Base-by-base conservation (phyloP, 1,284 basidiomycete genomes). In the Gomphus sp. region DNA sequence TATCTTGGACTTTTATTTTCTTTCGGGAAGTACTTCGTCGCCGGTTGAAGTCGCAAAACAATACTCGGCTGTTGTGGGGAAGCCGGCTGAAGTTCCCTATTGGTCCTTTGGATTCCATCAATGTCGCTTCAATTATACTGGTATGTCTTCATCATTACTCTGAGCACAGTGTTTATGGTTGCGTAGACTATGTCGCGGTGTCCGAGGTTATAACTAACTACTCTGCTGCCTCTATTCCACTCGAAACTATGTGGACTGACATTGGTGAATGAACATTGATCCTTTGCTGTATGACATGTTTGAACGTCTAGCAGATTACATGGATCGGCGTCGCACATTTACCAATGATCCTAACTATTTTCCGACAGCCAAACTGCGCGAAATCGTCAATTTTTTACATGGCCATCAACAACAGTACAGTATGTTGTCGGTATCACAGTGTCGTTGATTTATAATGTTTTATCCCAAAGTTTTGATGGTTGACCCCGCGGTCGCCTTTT, bases 201-300 rank as follows among this genome's bases (percentile, higher is more conserved):
- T 78, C 83, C 0, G 69, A 73, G 50, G 84, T 85, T 6, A 80
- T 86, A 59, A 69, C 76, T 0, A 83, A 80, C 66, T 86, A 85
- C 61, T 78, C 80, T 3, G 74, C 71, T 2, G 81, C 82, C 0
- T 67, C 70, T 2, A 87, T 88, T 56, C 86, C 86, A 3, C 76
- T 88, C 3, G 85, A 88, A 68, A 84, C 82, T 0, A 85, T 87
- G 81, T 88, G 85, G 86, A 86, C 84, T 9, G 86, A 88, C 67
- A 89, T 89, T 47, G 83, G 82, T 78, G 65, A 37, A 28, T 28
- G 69, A 57, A 0, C 11, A 53, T 28, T 28, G 37, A 10, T 12
- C 12, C 16, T 53, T 14, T 25, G 50, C 39, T 16, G 52, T 60
- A 37, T 59, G 4, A 22, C 28, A 43, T 45, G 39, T 37, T 25